Conservation (phyloP, 2,329 filamentous ascomycete genomes). For the Colletotrichum spaethianum region DNA sequence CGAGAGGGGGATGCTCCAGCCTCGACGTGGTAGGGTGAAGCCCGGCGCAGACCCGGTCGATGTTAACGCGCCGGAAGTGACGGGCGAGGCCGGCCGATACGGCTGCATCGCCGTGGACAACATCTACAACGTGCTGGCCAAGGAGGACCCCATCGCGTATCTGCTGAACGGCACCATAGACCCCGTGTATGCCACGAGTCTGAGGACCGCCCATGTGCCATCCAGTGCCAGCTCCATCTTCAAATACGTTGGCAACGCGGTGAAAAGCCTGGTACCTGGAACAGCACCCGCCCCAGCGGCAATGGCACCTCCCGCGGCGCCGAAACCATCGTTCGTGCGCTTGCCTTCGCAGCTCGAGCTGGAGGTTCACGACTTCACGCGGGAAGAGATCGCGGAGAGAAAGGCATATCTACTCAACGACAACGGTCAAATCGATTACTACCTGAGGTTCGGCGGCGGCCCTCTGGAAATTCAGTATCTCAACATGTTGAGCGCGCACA, state of each 20-base stretch:
- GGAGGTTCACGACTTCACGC: constrained; percentile 94
- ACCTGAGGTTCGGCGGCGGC: constrained; percentile 85
- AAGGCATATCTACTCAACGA: constrained; percentile 92
- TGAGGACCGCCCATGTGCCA: constrained; percentile 86
- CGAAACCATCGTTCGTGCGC: constrained; percentile 57
- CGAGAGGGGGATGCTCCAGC: constrained; percentile 79
- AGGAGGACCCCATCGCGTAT: constrained; percentile 86
- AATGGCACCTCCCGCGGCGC: constrained; percentile 45
- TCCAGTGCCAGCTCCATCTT: constrained; percentile 77
- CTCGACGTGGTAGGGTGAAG: constrained; percentile 82
- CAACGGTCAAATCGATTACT: constrained; percentile 96
- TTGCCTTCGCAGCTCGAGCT: constrained; percentile 83
- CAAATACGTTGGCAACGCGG: constrained; percentile 73
- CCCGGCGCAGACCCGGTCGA: constrained; percentile 79
- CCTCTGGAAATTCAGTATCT: constrained; percentile 95
- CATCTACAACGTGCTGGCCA: constrained; percentile 90
- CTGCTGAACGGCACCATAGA: constrained; percentile 93
- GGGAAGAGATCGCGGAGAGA: constrained; percentile 92
- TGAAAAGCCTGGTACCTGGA: constrained; percentile 74
- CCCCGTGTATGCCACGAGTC: constrained; percentile 79
- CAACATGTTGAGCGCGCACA: constrained; percentile 96
- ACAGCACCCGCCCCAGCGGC: constrained; percentile 46
- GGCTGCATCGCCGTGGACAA: constrained; percentile 96
- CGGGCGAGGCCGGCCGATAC: constrained; percentile 84
- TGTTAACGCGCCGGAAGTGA: constrained; percentile 69